Base-by-base conservation (phyloP, 2,329 filamentous ascomycete species). In the Arthrobotrys sphaeroides region DNA sequence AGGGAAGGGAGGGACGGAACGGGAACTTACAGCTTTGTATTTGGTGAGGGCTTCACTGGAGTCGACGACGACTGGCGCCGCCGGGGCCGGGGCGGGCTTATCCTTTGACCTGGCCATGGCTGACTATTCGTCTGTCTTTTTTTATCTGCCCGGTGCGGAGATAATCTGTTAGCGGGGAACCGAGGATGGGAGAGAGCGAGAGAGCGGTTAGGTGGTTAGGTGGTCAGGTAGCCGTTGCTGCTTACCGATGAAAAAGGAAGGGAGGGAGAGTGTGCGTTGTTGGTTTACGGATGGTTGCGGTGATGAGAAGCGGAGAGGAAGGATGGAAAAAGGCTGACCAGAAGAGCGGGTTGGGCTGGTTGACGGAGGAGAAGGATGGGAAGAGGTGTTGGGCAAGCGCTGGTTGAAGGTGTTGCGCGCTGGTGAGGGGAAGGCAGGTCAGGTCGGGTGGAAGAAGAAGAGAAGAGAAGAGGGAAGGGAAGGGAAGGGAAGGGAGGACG, bases 61-160 rank as follows among this genome's bases (percentile, higher is more conserved):
- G 57, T 24, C 43, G 45, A 60, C 45, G 10, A 38, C 40, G 38
- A 40, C 28, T 13, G 31, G 26, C 22, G 62, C 42, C 45, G 70
- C 45, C 36, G 62, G 62, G 24, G 70, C 70, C 26, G 62, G 62
- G 31, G 61, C 53, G 28, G 59, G 38, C 69, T 73, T 73, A 61
- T 73, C 69, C 28, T 74, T 68, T 3, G 66, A 70, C 38, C 69
- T 42, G 22, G 70, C 61, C 70, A 74, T 74, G 26, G 24, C 59
- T 6, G n/a, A 5, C 4, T 51, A 22, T 22, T 51, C 4, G 13
- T 45, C 13, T 43, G 40, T 43, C 16, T 43, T n/a, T n/a, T 43
- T 18, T 43, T 43, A 18, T 43, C 13, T 43, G 5, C 12, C n/a
- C 13, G 4, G 16, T 18, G 5, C 12, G 16, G 18, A n/a, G n/a